Percentiles rank a stretch among this genome's conserved stretches.
Conservation (phyloP, 1,284 basidiomycete genomes). For the Trichosporon ovoides region DNA sequence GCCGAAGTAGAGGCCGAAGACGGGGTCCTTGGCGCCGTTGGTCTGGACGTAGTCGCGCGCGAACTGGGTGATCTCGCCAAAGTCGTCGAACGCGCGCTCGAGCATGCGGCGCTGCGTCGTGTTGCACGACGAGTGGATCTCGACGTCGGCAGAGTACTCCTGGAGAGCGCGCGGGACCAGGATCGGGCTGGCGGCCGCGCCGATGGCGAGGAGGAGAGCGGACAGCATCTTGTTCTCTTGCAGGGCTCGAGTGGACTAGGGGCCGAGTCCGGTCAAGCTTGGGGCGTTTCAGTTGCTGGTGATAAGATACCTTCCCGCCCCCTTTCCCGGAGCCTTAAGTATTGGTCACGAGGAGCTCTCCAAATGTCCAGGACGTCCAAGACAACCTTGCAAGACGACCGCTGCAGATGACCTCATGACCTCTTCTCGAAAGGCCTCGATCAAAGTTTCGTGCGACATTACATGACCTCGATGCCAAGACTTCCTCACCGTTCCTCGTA, state of each 20-base stretch:
- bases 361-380: not conserved
- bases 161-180: slow-evolving; percentile 24
- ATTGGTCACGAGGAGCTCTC: no score
- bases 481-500: no score
- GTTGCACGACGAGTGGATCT: slow-evolving; percentile 49
- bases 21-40: slow-evolving; percentile 40
- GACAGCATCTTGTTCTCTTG: slow-evolving; percentile 22
- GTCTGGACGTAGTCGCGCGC: slow-evolving; percentile 39
- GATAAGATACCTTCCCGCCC: not conserved
- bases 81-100: slow-evolving; percentile 41
- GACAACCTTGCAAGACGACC: no score
- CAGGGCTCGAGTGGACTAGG: not conserved
- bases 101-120: slow-evolving; percentile 45
- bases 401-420: no score
- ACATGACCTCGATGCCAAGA: no score
- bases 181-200: slow-evolving; percentile 6
- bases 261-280: not conserved
- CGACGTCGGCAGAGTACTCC: slow-evolving; percentile 32
- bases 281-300: not conserved
- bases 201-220: slow-evolving; percentile 1
- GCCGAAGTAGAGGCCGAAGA: slow-evolving; percentile 49
- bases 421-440: no score
- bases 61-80: slow-evolving; percentile 34
- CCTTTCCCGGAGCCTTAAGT: not conserved
- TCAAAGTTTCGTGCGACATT: no score